Conservation (phyloP, 257 asterid genomes). For the Przewalskia tangutica region DNA sequence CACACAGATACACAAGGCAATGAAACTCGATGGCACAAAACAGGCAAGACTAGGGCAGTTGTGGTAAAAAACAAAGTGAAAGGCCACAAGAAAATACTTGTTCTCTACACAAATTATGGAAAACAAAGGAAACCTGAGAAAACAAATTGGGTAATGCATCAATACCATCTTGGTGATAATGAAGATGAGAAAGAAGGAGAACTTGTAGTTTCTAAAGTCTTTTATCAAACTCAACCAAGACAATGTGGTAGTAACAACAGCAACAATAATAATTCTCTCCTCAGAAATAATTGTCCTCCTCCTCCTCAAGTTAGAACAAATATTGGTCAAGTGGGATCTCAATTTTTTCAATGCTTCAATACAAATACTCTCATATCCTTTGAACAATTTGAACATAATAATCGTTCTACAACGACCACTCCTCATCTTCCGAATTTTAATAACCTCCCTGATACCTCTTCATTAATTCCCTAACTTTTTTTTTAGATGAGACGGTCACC, state of each 20-base stretch:
- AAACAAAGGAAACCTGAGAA: constrained; percentile 38
- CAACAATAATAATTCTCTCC: neutral
- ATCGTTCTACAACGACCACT: neutral
- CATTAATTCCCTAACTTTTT: constrained; percentile 13
- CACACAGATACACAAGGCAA: constrained; percentile 28
- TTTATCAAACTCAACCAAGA: constrained; percentile 41
- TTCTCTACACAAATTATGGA: constrained; percentile 36
- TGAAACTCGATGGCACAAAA: constrained; percentile 42
- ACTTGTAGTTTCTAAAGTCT: constrained; percentile 35
- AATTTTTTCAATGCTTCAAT: constrained; percentile 17
- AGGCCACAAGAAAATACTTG: constrained; percentile 44
- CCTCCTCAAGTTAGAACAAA: constrained; percentile 1
- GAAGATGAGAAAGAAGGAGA: constrained; percentile 45
- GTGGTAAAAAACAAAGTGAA: constrained; percentile 25
- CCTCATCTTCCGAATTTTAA: constrained; percentile 12
- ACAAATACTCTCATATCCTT: constrained; percentile 31
- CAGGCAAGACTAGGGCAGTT: constrained; percentile 38
- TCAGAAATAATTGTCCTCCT: constrained; percentile 12
- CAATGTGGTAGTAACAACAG: constrained; percentile 18
- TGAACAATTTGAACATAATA: constrained; percentile 14
- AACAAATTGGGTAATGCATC: constrained; percentile 47
- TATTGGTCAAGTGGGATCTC: constrained; percentile 3
- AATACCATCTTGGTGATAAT: constrained; percentile 38
- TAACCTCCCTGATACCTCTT: neutral
- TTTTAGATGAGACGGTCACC: neutral